Percentiles rank a stretch among this genome's conserved stretches.
These are phyloP conservation scores for Dianthus caryophyllus DNA, from an alignment of 148 eudicot species.

Conservation along the genomic window DNA sequence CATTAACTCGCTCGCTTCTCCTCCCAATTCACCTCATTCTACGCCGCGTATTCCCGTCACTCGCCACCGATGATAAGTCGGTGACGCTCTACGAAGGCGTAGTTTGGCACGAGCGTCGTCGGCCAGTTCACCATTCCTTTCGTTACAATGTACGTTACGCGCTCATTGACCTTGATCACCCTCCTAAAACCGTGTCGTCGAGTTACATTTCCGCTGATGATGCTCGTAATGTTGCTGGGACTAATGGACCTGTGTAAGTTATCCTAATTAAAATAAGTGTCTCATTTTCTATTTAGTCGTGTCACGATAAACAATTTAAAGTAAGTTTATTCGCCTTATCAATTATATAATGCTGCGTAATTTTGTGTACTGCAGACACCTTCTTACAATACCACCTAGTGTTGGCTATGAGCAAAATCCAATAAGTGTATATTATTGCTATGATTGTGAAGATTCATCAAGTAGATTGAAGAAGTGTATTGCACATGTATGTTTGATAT, in stretches of 20 bases:
- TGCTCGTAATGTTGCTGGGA: conserved; percentile 46
- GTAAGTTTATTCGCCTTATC: neutral
- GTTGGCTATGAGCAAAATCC: conserved; percentile 95
- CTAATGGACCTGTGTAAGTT: conserved; percentile 71
- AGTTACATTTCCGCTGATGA: conserved; percentile 50
- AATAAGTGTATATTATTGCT: conserved; percentile 83
- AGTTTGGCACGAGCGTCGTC: conserved; percentile 90
- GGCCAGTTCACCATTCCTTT: conserved; percentile 77
- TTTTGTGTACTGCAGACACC: conserved; percentile 42
- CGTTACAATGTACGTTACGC: conserved; percentile 73
- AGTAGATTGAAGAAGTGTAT: conserved; percentile 68
- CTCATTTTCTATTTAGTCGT: neutral
- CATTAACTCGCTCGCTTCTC: neutral
- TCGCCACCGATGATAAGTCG: neutral
- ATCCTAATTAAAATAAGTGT: neutral
- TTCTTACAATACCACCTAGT: conserved; percentile 87
- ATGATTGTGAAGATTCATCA: conserved; percentile 51
- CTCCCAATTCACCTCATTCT: conserved; percentile 10
- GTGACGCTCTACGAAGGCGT: conserved; percentile 61
- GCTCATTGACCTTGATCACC: conserved; percentile 60
- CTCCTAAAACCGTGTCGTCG: conserved; percentile 22
- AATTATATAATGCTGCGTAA: neutral
- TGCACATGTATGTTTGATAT: conserved; percentile 58
- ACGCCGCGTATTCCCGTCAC: neutral
- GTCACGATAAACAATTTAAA: neutral